Base-by-base conservation (phyloP, 345 rosid species). In the Raphanus sativus region DNA sequence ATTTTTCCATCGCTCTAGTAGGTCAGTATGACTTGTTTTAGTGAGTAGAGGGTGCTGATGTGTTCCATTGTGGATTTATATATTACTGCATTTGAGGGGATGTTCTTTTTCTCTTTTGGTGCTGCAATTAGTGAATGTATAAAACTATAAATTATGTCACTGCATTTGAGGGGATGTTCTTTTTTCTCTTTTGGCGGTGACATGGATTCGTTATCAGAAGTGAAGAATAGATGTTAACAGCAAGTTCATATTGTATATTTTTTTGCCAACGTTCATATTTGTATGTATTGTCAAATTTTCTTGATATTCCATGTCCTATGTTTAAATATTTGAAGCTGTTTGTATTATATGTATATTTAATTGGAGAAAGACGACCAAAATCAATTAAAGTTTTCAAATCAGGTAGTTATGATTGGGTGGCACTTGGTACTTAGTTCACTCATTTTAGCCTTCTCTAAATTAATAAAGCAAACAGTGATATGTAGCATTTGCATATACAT, bases 371-470 rank as follows among this genome's bases (percentile, higher is more conserved):
- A 70, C 65, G 61, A 71, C 13, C 38, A 61, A 28, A 36, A 15
- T 5, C 21, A 60, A 61, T 60, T 60, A 62, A 15, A 42, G 52
- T 59, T 61, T 60, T 29, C 67, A 40, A 42, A 26, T 45, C 63
- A 69, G 34, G 69, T 55, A 3, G 71, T 67, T 77, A 28, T 6
- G 33, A 59, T 2, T 70, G 33, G 74, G 34, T 58, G 65, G 74
- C 74, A 58, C 65, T 70, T 58, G 79, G 84, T 48, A n/a, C 55
- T 17, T 77, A 65, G 80, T 69, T 45, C 55, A 7, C 25, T 16
- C 58, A 0, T 32, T 24, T 10, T 64, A 15, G 40, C 40, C 48
- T 45, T 45, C 45, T 17, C 33, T 67, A 30, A 59, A 30, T 11
- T 8, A 0, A 28, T 32, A 16, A 0, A 10, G 17, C 15, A 17